Percentiles rank a stretch among this genome's conserved stretches.
Conservation (phyloP, 192 early-diverging fungal species). For the Dissophora ornata region DNA sequence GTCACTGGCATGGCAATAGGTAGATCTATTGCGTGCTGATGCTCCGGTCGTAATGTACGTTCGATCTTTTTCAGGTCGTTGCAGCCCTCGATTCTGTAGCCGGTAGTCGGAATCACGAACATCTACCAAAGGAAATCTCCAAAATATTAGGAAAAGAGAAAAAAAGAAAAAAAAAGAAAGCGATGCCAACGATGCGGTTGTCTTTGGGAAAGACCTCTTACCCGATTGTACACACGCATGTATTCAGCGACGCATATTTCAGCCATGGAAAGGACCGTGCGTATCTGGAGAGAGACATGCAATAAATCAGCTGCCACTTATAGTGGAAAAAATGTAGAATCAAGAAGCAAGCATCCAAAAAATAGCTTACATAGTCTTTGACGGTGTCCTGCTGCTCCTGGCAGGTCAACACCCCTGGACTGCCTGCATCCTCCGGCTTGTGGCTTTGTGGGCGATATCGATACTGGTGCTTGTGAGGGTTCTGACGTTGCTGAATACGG, state of each 20-base stretch:
- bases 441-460: neutral
- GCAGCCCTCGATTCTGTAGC: constrained; percentile 44
- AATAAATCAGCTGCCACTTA: neutral
- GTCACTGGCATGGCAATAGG: neutral
- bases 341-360: neutral
- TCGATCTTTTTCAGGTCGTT: constrained; percentile 41
- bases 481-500: neutral
- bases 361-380: constrained; percentile 27
- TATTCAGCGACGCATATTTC: constrained; percentile 27
- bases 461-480: constrained; percentile 14
- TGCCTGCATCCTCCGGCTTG: neutral
- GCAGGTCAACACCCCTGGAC: neutral
- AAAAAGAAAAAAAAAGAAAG: neutral
- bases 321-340: too few relatives aligned
- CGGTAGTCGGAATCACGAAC: constrained; percentile 24
- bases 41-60: neutral
- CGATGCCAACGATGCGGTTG: neutral
- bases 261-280: constrained; percentile 1
- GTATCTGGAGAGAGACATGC: constrained; percentile 6
- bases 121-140: constrained; percentile 16
- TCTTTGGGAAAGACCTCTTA: too few relatives aligned
- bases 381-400: constrained; percentile 13
- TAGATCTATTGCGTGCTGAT: neutral
- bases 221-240: constrained; percentile 25
- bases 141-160: too few relatives aligned